Evolutionary conservation across 257 asterid species (phyloP), one percentile per base, ranked within the genome.

Genomic region (Mentha longifolia): DNA sequence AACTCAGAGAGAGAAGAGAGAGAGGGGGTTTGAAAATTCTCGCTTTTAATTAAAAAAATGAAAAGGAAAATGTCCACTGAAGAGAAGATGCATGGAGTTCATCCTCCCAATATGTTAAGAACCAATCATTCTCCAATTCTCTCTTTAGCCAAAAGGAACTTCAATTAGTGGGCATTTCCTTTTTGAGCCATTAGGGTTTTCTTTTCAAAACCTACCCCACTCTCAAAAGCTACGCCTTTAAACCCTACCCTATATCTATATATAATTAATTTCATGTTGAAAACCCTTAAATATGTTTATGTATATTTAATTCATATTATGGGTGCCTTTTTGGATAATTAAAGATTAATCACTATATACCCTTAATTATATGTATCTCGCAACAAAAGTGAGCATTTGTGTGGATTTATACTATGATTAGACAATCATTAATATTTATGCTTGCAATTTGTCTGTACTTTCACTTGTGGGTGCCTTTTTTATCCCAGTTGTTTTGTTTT

Each of bases 161-260:
- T 80, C 58, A 52, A 71, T 80, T 82, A 90, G 95, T 90, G 97
- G 97, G 93, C 91, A 86, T 88, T 88, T 80, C 78, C 86, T 85
- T 82, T 77, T 74, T 70, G 70, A 60, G 77, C 80, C 80, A 73
- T 80, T 69, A 37, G 67, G 58, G 68, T 78, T 54, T 65, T 74
- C 68, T 70, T 74, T 71, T 31, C 28, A 56, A 54, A 71, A 57
- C 73, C 74, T 65, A 35, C 72, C 78, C 76, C 88, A 83, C 83
- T 75, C 55, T 59, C 71, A 78, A 84, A 80, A 75, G 78, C 68
- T 67, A 73, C 67, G 16, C 74, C 82, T 65, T 80, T 65, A 33
- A 81, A 77, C 79, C 65, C 74, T 74, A 61, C 76, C 72, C 76
- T 35, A 35, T 35, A 5, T 35, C 8, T 5, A 35, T 35, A 4